Conservation (phyloP, 23 red algal species). For the Gracilaria gracilis region DNA sequence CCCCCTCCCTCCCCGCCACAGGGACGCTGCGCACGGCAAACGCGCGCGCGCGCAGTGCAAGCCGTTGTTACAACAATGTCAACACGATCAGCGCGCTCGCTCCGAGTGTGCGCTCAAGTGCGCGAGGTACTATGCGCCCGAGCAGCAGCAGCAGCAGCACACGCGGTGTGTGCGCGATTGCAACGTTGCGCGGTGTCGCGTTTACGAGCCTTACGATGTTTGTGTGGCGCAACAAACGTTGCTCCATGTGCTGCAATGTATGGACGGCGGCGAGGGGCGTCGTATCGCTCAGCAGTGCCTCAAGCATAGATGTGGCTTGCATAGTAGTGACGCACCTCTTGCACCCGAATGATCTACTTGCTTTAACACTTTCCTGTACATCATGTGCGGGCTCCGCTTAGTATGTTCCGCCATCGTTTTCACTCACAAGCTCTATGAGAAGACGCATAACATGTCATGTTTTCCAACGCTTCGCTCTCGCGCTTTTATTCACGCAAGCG, state of each 20-base stretch:
- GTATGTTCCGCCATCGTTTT: no score
- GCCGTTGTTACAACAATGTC: constrained; percentile 41
- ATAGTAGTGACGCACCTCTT: no score
- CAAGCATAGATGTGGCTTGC: no score
- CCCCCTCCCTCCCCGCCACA: neutral
- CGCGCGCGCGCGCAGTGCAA: constrained; percentile 37
- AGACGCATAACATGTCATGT: no score
- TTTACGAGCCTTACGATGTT: constrained; percentile 22
- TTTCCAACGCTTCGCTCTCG: no score
- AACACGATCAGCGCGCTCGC: neutral
- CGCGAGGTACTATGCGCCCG: constrained; percentile 19
- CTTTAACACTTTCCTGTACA: no score
- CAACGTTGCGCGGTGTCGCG: constrained; percentile 19
- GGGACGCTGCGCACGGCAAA: constrained; percentile 14
- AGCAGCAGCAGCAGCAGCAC: no score
- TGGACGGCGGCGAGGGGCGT: neutral
- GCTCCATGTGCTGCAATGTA: constrained; percentile 27
- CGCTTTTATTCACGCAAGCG: no score
- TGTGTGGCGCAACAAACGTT: constrained; percentile 45
- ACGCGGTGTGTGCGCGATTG: constrained; percentile 1
- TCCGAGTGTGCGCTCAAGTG: constrained; percentile 18
- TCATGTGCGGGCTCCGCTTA: no score
- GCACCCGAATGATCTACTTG: no score
- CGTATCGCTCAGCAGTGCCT: constrained; percentile 4
- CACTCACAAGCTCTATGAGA: no score